phyloP scores from a whole-genome alignment of 768 basidiomycete species.

The Boletus vermiculosoides region DNA sequence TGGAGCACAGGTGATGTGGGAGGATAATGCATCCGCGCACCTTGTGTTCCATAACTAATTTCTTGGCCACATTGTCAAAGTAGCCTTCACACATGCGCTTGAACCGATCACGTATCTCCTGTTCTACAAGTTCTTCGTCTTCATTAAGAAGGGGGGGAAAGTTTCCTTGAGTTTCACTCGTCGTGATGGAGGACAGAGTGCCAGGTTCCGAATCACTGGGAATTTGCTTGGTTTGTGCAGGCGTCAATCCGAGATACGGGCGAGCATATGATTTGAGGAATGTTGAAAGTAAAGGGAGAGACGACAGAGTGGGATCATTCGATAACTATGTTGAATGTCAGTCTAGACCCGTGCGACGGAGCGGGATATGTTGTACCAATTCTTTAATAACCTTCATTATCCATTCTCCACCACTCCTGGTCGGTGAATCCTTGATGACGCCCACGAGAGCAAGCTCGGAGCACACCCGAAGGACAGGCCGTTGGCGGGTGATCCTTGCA shows the following conservation, averaged over 20 bases:
- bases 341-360: slow-evolving; percentile 13
- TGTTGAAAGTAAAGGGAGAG: slow-evolving; percentile 84
- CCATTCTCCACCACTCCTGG: slow-evolving; percentile 78
- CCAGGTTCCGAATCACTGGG: slow-evolving; percentile 54
- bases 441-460: slow-evolving; percentile 89
- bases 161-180: slow-evolving; percentile 32
- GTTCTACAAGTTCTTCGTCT: slow-evolving; percentile 77
- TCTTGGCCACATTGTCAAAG: slow-evolving; percentile 89
- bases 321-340: slow-evolving; percentile 57
- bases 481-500: slow-evolving; percentile 72
- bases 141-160: slow-evolving; percentile 47
- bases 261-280: slow-evolving; percentile 92
- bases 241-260: slow-evolving; percentile 79
- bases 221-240: slow-evolving; percentile 59
- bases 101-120: slow-evolving; percentile 84
- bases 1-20: neutral
- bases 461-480: slow-evolving; percentile 82
- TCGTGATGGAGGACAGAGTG: slow-evolving; percentile 44
- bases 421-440: slow-evolving; percentile 70
- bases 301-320: slow-evolving; percentile 81
- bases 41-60: slow-evolving; percentile 87
- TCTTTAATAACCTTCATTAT: slow-evolving; percentile 86
- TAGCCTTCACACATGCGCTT: slow-evolving; percentile 92
- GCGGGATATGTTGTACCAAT: slow-evolving; percentile 52
- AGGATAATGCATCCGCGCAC: slow-evolving; percentile 41